Evolutionary conservation across 208 protist species (phyloP).

Genomic region (Leishmania tarentolae): DNA sequence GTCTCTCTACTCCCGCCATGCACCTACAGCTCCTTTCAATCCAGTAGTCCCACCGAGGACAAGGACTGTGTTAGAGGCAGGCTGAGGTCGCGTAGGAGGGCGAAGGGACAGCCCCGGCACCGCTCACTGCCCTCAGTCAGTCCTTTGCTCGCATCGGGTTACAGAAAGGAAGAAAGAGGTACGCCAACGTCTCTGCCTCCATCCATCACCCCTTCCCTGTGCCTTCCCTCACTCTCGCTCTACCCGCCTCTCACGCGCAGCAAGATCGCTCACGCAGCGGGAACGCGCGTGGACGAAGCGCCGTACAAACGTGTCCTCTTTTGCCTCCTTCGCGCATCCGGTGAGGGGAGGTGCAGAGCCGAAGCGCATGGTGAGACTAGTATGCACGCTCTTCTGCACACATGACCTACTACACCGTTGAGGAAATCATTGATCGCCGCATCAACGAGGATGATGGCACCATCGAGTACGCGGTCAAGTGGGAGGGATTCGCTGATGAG

Average conservation of each 20-base stretch:
- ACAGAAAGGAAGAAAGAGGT: background rate
- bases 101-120: background rate
- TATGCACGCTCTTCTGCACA: background rate
- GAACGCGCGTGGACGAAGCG: background rate
- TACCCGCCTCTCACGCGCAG: background rate
- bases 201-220: background rate
- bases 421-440: slow-evolving; percentile 42
- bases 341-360: background rate
- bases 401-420: slow-evolving; percentile 53
- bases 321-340: background rate
- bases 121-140: background rate
- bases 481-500: slow-evolving; percentile 34
- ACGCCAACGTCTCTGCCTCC: background rate
- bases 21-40: background rate
- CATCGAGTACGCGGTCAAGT: slow-evolving; percentile 69
- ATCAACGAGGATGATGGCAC: slow-evolving; percentile 48
- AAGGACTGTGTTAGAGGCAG: background rate
- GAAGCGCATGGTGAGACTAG: background rate
- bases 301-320: background rate
- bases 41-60: background rate
- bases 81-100: background rate
- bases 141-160: background rate
- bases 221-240: background rate
- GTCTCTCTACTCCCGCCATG: background rate
- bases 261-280: background rate